Evolutionary conservation across 108 stramenopile genomes (phyloP).

Genomic region (Cyclotella choctawhatcheeana): DNA sequence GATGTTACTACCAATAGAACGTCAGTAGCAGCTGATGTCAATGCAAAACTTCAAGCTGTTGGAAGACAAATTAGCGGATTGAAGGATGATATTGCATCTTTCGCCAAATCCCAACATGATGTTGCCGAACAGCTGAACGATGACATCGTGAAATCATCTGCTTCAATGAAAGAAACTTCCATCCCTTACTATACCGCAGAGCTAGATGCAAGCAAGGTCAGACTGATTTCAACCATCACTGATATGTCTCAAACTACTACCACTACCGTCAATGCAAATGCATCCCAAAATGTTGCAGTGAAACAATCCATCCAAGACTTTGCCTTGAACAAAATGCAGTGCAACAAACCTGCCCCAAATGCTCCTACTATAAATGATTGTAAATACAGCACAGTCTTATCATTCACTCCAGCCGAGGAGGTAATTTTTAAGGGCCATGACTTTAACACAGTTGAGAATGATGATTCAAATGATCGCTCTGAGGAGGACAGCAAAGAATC

Average conservation of each 20-base stretch:
- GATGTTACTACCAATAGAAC: slow-evolving; percentile 12
- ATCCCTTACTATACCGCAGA: slow-evolving; percentile 31
- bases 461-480: slow-evolving; percentile 4
- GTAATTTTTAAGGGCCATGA: slow-evolving; percentile 44
- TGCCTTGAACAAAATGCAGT: slow-evolving; percentile 41
- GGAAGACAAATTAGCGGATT: slow-evolving; percentile 9
- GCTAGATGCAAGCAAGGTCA: slow-evolving; percentile 38
- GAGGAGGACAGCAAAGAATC: background rate
- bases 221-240: slow-evolving; percentile 21
- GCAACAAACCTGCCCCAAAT: slow-evolving; percentile 44
- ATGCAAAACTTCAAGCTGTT: slow-evolving; percentile 16
- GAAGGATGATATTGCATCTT: slow-evolving; percentile 23
- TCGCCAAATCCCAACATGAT: slow-evolving; percentile 34
- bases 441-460: slow-evolving; percentile 12
- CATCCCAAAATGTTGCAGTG: slow-evolving; percentile 3
- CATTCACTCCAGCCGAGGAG: slow-evolving; percentile 54
- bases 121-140: slow-evolving; percentile 19
- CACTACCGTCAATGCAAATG: slow-evolving; percentile 20
- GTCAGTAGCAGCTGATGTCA: slow-evolving; percentile 21
- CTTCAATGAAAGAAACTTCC: slow-evolving; percentile 12
- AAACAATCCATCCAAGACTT: slow-evolving; percentile 50
- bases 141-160: slow-evolving; percentile 3
- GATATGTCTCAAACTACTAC: slow-evolving; percentile 18
- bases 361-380: slow-evolving; percentile 32
- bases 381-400: slow-evolving; percentile 41